Percentiles rank a stretch among this genome's conserved stretches.
Evolutionary conservation across 257 asterid genomes (phyloP).

Genomic region (Solanum corneliomulleri): DNA sequence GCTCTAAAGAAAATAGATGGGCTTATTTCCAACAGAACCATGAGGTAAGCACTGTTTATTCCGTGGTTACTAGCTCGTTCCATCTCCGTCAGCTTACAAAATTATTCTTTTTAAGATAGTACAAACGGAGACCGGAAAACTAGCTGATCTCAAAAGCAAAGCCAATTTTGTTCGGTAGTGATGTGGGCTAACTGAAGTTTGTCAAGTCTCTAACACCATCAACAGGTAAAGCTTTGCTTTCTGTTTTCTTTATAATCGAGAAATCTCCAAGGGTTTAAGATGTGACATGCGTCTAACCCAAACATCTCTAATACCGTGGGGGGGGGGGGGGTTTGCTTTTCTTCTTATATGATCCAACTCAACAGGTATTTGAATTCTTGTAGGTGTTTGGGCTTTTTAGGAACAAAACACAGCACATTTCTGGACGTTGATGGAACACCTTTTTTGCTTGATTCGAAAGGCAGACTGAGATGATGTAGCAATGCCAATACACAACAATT

Average conservation of each 20-base stretch:
- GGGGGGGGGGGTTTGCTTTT: background rate
- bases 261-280: background rate
- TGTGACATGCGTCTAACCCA: background rate
- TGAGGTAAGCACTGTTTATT: constrained; percentile 35
- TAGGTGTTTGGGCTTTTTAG: constrained; percentile 16
- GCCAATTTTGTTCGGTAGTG: constrained; percentile 9
- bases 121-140: constrained; percentile 1
- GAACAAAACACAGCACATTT: background rate
- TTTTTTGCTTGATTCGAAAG: background rate
- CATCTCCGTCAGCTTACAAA: background rate
- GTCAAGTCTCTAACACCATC: background rate
- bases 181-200: constrained; percentile 5
- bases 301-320: background rate
- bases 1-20: constrained; percentile 85
- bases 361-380: background rate
- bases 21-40: constrained; percentile 42
- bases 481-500: background rate
- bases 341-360: background rate
- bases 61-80: background rate
- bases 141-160: background rate
- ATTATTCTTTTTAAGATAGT: constrained; percentile 3
- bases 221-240: constrained; percentile 5
- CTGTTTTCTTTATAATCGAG: background rate
- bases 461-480: background rate
- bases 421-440: background rate